Base-by-base conservation (phyloP, 164 flowering plant species). In the Nymphaea thermarum region DNA sequence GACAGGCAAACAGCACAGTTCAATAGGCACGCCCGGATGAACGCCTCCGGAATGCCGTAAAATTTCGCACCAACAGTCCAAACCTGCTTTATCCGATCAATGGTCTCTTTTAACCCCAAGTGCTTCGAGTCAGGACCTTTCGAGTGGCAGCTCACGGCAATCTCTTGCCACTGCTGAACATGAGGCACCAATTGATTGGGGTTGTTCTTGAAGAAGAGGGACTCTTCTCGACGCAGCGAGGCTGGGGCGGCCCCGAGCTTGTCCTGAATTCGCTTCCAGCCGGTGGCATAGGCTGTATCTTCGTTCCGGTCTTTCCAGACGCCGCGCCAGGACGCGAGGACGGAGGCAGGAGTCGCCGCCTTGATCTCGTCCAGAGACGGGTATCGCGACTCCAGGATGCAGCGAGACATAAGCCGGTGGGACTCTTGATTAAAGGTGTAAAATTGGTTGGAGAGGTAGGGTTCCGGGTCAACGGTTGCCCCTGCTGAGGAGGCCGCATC, bases 41-140 rank as follows among this genome's bases (percentile, higher is more conserved):
- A 89, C 62, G 87, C 81, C 74, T 87, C 92, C 8, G 92, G 96
- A 16, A 89, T 89, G 0, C 93, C 96, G 64, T 89, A 89, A 61
- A 87, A 84, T 68, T 89, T 89, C 18, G 96, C 91, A 3, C 96
- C 96, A 6, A 89, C 96, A 8, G 96, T 84, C 96, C 96, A 89
- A 2, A 79, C 81, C 62, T 83, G 89, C 82, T 89, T 89, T 64
- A 89, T 84, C 62, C 84, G 82, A 53, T 89, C 96, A 8, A 89
- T 70, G 4, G 90, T 87, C 18, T 89, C 96, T 71, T 77, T 84
- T 65, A 87, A 72, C 67, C 86, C 92, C 65, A 89, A 62, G 70
- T 89, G 96, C 45, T 81, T 87, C 53, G 81, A 74, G 73, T 87
- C 96, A 3, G 82, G 76, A 7, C 55, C 55, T 53, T 84, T 87